phyloP scores from a whole-genome alignment of 2,329 filamentous ascomycete species.

The Xylariaceae sp. region DNA sequence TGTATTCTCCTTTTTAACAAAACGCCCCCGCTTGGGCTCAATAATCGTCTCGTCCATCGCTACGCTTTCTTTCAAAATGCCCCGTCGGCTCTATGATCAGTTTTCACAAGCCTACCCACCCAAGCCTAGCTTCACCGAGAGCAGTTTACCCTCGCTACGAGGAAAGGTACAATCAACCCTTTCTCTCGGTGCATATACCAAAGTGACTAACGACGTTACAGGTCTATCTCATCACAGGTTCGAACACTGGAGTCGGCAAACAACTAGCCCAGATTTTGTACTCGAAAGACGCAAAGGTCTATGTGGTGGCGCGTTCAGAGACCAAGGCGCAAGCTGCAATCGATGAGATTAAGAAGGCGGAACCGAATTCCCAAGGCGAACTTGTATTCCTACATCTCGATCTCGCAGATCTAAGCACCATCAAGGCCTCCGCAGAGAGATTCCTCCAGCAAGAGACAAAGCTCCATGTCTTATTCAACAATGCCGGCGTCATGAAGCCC shows the following conservation, averaged over 20 bases:
- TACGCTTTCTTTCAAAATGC: too few relatives aligned
- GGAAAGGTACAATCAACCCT: not conserved
- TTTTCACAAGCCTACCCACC: not conserved
- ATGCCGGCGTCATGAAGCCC: conserved; percentile 2
- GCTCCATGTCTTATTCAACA: conserved; percentile 19
- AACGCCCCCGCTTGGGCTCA: too few relatives aligned
- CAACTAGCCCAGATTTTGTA: conserved; percentile 14
- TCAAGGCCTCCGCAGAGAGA: conserved; percentile 11
- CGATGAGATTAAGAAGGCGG: conserved; percentile 3
- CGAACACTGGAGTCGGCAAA: conserved; percentile 15
- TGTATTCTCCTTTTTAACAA: too few relatives aligned
- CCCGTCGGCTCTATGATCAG: too few relatives aligned
- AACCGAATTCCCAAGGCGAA: conserved; percentile 2
- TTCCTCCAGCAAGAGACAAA: conserved; percentile 12
- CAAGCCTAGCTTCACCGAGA: not conserved
- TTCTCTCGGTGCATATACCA: not conserved
- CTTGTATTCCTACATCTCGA: conserved; percentile 11
- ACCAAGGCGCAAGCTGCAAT: conserved; percentile 9
- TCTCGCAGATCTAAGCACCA: conserved; percentile 9
- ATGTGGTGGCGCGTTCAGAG: conserved; percentile 12
- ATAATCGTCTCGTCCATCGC: too few relatives aligned
- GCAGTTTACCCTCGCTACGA: not conserved
- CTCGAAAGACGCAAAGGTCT: conserved; percentile 12
- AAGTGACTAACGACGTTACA: not conserved
- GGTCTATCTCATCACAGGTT: conserved; percentile 12